Base-by-base conservation (phyloP, 2,329 filamentous ascomycete species). In the Elsinoe fawcettii region DNA sequence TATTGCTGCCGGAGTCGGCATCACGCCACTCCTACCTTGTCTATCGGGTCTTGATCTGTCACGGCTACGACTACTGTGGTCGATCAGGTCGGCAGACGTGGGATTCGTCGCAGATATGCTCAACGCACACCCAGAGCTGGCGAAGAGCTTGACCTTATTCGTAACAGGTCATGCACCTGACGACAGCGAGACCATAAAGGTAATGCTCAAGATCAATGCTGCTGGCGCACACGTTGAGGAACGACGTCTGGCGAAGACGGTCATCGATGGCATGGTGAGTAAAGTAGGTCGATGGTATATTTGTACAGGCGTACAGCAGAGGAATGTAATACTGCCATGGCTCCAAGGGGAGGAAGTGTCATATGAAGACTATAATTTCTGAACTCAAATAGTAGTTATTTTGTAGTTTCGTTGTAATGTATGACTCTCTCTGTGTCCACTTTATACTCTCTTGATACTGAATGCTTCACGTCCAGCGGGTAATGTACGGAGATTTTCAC, bases 1-100 rank as follows among this genome's bases (percentile, higher is more conserved):
- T 62, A 70, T 95, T 2, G 88, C 88, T 5, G 88, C 82, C 0
- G 90, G 90, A 2, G 87, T 95, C 5, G 90, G 90, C 0, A 88
- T 95, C 60, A 95, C 90, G 25, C 90, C 90, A 1, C 64, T 93
- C 2, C 74, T 95, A n/a, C 74, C 72, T 0, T 70, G 78, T 5
- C 66, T 89, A 1, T 51, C 55, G 7, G 32, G 36, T 4, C 43
- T 67, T 20, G 69, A 75, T 58, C 61, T 73, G 4, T 63, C 67
- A 1, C 66, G 68, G 2, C 66, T 93, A 36, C 71, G 65, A 23
- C 66, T 93, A 3, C 74, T 90, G 1, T 95, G 89, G 90, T 84
- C 81, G 1, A 63, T 91, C 3, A 74, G 78, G 5, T 68, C 70
- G 0, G 76, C 75, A 2, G 90, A 95, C 69, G 57, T 88, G 0